Evolutionary conservation across 805 yeast species (phyloP), one percentile per base, ranked within the genome.

Genomic region (Babjeviella inositovora): DNA sequence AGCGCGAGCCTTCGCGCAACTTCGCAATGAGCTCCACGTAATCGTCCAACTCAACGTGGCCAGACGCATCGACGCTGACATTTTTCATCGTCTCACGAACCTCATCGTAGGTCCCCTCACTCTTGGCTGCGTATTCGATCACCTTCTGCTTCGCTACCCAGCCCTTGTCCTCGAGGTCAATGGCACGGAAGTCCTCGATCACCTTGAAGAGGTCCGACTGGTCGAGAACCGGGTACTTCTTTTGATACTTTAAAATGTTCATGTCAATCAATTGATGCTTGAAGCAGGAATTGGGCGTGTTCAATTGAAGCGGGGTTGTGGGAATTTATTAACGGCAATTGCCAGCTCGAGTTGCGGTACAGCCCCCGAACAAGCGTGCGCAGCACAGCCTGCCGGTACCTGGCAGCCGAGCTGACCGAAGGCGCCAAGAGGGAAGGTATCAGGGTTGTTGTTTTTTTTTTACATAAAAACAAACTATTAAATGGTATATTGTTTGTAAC

Each of bases 41-140:
- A 45, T 90, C 98, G 29, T 90, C 98, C 42, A 90, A 56, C 47
- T 90, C 98, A 25, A 90, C 96, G 43, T 80, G 87, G 13, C 98
- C 98, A 4, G 93, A 76, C 9, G 97, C 93, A 51, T 90, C 98
- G 16, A 90, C 93, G 34, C 75, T 73, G 23, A 84, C 96, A 25
- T 65, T 67, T 44, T 90, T 90, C 43, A 90, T 62, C 2, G 96
- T 80, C 47, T 84, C 93, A 55, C 98, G 74, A 13, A 93, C 87
- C 34, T 75, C 79, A 48, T 90, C 98, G 42, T 90, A 90, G 15
- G 84, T 48, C 23, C 77, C 87, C 25, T 68, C 68, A 14, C 70
- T 49, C 27, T 70, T 67, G 13, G 93, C 69, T 18, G 84, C 70
- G 4, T 84, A 67, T 43, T 82, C 85, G 45, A 87, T 74, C 17